A percentile compares a stretch with the other conserved stretches of the same genome.
phyloP scores from a whole-genome alignment of 208 protist genomes.

The Kentomonas sorsogonicus region DNA sequence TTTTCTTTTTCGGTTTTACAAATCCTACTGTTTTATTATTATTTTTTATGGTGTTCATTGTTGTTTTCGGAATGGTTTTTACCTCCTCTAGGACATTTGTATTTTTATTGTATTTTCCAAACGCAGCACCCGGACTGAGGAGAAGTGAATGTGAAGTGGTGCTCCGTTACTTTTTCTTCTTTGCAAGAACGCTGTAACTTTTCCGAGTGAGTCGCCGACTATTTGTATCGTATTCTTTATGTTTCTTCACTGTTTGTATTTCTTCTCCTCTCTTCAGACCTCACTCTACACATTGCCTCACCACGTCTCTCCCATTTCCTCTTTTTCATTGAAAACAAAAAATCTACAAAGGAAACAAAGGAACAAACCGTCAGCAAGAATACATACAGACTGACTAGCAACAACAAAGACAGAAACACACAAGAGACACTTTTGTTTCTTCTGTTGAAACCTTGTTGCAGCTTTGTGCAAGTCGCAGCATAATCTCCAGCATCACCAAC shows the following conservation, averaged over 20 bases:
- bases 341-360: background rate
- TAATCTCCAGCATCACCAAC: constrained; percentile 2
- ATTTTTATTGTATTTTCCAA: constrained; percentile 3
- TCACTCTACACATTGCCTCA: background rate
- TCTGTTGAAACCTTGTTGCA: background rate
- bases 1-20: constrained; percentile 55
- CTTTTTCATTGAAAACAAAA: background rate
- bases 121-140: background rate
- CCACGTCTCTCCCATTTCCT: background rate
- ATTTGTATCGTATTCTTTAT: constrained; percentile 2
- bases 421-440: background rate
- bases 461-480: background rate
- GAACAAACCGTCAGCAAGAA: background rate
- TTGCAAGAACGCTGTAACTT: constrained; percentile 11
- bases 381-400: background rate
- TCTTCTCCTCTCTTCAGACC: constrained; percentile 6
- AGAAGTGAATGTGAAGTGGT: background rate
- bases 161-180: background rate
- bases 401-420: background rate
- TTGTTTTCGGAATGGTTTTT: background rate
- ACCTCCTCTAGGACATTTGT: background rate
- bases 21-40: constrained; percentile 12
- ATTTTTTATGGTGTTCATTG: background rate
- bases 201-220: background rate
- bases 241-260: background rate